phyloP scores from a whole-genome alignment of 2,329 filamentous ascomycete genomes.

The Teratosphaeria zuluensis region DNA sequence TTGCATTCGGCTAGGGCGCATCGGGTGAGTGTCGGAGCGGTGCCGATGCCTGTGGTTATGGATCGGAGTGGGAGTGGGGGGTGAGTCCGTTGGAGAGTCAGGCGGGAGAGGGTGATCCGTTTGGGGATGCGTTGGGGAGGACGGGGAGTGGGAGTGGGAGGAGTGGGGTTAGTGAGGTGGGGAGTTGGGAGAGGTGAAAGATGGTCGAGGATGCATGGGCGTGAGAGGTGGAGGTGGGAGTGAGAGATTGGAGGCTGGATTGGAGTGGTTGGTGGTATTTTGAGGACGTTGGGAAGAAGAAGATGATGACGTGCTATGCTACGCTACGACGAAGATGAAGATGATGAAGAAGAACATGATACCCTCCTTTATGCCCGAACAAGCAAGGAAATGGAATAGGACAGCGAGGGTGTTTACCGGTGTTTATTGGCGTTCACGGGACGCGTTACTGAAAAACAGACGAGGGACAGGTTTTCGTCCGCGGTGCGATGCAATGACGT shows the following conservation, averaged over 20 bases:
- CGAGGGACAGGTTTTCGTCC: neutral
- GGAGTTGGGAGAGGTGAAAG: neutral
- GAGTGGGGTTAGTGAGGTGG: neutral
- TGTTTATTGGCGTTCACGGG: neutral
- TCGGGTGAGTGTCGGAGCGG: neutral
- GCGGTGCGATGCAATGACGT: neutral
- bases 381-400: neutral
- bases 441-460: neutral
- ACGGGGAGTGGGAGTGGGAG: neutral
- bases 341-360: neutral
- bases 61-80: neutral
- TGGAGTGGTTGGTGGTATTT: too few species aligned
- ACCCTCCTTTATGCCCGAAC: neutral
- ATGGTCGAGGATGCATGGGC: too few species aligned
- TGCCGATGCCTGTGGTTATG: neutral
- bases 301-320: neutral
- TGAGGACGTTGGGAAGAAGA: neutral
- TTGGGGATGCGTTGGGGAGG: neutral
- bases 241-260: too few species aligned
- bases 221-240: too few species aligned
- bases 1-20: neutral
- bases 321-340: neutral
- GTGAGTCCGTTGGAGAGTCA: neutral
- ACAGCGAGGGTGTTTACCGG: neutral
- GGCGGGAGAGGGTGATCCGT: neutral